phyloP scores from a whole-genome alignment of 108 stramenopile species.

The Mediolabrus comicus region DNA sequence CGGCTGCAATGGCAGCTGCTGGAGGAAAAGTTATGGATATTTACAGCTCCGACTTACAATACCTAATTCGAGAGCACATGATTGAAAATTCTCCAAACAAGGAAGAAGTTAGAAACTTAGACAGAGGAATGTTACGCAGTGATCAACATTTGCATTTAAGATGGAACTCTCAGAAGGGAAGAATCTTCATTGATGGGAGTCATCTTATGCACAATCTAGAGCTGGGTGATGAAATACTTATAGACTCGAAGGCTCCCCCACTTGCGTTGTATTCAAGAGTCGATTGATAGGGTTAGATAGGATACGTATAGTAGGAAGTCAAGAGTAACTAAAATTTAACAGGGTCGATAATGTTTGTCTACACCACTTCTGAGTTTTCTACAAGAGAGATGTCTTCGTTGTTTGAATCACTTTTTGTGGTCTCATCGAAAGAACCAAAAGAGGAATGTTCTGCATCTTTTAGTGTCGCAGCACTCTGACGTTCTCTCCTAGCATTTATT shows the following conservation, averaged over 20 bases:
- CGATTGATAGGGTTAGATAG: conserved; percentile 10
- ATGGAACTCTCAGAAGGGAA: conserved; percentile 93
- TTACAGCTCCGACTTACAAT: conserved; percentile 77
- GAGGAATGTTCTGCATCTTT: background rate
- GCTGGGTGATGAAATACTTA: conserved; percentile 91
- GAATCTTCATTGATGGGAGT: conserved; percentile 85
- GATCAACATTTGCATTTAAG: conserved; percentile 84
- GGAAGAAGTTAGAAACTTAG: conserved; percentile 51
- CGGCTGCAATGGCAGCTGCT: conserved; percentile 92
- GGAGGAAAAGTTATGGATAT: conserved; percentile 84
- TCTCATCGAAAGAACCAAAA: background rate
- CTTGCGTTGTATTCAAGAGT: conserved; percentile 63
- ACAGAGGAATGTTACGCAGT: conserved; percentile 76
- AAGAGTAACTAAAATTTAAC: background rate
- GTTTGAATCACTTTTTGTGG: background rate
- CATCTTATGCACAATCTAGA: conserved; percentile 90
- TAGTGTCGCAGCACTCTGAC: background rate
- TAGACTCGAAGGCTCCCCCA: conserved; percentile 85
- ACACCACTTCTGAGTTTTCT: background rate
- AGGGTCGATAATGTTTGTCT: background rate
- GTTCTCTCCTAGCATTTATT: conserved; percentile 11
- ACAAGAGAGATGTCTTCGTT: background rate
- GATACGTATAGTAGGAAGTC: background rate
- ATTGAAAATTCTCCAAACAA: conserved; percentile 66
- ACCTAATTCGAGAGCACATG: conserved; percentile 92